These are phyloP conservation scores for Trichoderma pleuroti DNA, from an alignment of 2,329 filamentous ascomycete genomes.

Conservation along the genomic window DNA sequence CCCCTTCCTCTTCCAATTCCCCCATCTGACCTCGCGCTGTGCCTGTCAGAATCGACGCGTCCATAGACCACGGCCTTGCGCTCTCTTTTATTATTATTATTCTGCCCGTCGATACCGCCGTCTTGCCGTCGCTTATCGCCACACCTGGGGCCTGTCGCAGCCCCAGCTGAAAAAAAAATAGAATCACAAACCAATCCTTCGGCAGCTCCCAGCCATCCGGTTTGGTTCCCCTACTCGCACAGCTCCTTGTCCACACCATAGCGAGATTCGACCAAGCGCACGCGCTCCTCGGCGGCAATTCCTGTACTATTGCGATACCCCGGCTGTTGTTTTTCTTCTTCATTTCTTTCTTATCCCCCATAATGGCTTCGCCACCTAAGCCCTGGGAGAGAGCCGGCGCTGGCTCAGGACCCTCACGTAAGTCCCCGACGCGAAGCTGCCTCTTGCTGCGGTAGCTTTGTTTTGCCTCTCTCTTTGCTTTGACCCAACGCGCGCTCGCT, in stretches of 20 bases:
- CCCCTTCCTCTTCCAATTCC: background rate
- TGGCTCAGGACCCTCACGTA: slow-evolving; percentile 11
- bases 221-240: background rate
- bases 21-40: background rate
- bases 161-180: slow-evolving; percentile 6
- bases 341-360: background rate
- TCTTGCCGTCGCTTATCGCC: slow-evolving; percentile 2
- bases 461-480: background rate
- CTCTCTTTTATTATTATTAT: background rate
- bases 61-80: background rate
- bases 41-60: background rate
- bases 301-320: slow-evolving; percentile 1
- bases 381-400: slow-evolving; percentile 77
- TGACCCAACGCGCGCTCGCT: background rate
- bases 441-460: background rate
- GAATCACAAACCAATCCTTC: background rate
- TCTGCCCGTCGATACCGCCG: background rate
- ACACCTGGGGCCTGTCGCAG: slow-evolving; percentile 4
- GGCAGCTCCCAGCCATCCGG: background rate
- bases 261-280: background rate
- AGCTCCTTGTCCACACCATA: slow-evolving; percentile 1
- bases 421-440: background rate
- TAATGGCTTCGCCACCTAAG: slow-evolving; percentile 83
- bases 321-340: background rate
- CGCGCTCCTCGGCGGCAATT: slow-evolving; percentile 2